A percentile compares a stretch with the other conserved stretches of the same genome.
These are phyloP conservation scores for Moniliella sp. DNA, from an alignment of 1,284 basidiomycete species.

Conservation along the genomic window DNA sequence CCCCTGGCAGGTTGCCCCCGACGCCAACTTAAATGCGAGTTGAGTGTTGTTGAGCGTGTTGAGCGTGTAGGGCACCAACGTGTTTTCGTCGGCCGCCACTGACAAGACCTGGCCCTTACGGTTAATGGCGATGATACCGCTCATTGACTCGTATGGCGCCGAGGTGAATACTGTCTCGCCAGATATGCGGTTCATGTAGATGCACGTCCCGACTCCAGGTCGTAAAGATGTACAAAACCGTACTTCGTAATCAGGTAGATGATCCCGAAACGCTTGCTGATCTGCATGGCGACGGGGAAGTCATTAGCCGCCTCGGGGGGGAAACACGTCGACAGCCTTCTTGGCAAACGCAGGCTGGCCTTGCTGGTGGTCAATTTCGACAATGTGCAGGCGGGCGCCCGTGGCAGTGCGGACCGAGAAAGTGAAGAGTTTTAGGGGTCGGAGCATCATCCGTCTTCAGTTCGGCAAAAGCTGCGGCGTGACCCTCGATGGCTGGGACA, in stretches of 20 bases:
- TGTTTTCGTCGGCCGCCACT: constrained; percentile 87
- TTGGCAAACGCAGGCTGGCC: constrained; percentile 85
- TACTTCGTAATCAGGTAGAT: constrained; percentile 95
- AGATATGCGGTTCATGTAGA: constrained; percentile 99
- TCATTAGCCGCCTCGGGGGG: constrained; percentile 92
- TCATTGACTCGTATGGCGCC: constrained; percentile 73
- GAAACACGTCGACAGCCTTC: constrained; percentile 98
- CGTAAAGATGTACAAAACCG: constrained; percentile 97
- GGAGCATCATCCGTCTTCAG: constrained; percentile 41
- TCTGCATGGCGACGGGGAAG: constrained; percentile 99
- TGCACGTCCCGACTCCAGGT: constrained; percentile 89
- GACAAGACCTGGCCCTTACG: constrained; percentile 96
- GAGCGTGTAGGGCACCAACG: constrained; percentile 84
- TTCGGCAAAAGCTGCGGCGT: constrained; percentile 86
- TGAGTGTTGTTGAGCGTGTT: constrained; percentile 83
- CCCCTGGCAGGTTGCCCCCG: constrained; percentile 91
- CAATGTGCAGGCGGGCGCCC: constrained; percentile 94
- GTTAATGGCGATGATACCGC: constrained; percentile 97
- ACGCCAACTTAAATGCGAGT: constrained; percentile 91
- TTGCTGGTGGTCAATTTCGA: constrained; percentile 88
- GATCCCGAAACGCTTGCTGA: constrained; percentile 88
- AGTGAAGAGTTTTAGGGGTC: constrained; percentile 57
- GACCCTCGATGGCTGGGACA: constrained; percentile 94
- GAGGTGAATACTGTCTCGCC: constrained; percentile 99
- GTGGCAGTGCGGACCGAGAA: constrained; percentile 86